A percentile compares a stretch with the other conserved stretches of the same genome.
Evolutionary conservation across 1,139 yeast genomes (phyloP).

Genomic region (Debaryomycetaceae sp.): DNA sequence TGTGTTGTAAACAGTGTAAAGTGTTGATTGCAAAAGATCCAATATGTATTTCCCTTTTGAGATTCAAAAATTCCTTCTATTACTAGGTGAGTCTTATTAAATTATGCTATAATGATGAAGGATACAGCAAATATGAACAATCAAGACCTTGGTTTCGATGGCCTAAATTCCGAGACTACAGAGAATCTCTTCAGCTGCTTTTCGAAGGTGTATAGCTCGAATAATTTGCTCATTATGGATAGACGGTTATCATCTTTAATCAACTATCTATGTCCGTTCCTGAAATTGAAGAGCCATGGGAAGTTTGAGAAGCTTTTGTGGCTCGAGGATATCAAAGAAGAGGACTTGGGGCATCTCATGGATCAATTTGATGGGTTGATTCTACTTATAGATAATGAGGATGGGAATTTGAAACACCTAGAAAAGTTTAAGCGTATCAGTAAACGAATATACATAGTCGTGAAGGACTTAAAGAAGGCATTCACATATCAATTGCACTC

Average conservation of each 20-base stretch:
- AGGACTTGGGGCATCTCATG: slow-evolving; percentile 12
- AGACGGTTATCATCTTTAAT: slow-evolving; percentile 51
- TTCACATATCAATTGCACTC: slow-evolving; percentile 28
- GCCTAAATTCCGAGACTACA: slow-evolving; percentile 18
- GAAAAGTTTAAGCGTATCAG: slow-evolving; percentile 6
- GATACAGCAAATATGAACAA: neutral
- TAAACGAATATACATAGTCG: slow-evolving; percentile 23
- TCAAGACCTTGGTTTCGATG: neutral
- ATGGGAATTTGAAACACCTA: slow-evolving; percentile 12
- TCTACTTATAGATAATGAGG: slow-evolving; percentile 25
- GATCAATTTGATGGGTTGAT: slow-evolving; percentile 32
- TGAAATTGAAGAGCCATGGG: slow-evolving; percentile 51
- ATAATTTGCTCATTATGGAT: slow-evolving; percentile 55
- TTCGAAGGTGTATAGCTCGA: slow-evolving; percentile 24
- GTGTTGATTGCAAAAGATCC: neutral
- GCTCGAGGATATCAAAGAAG: slow-evolving; percentile 36
- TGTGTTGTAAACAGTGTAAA: no score
- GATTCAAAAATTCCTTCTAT: neutral
- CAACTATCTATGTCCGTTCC: slow-evolving; percentile 61
- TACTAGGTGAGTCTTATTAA: neutral
- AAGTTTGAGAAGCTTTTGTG: slow-evolving; percentile 60
- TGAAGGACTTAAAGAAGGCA: slow-evolving; percentile 28
- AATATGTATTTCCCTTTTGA: neutral
- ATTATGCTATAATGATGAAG: neutral
- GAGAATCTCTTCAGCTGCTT: slow-evolving; percentile 22